Percentiles rank a stretch among this genome's conserved stretches.
These are phyloP conservation scores for Trametes sp. DNA, from an alignment of 1,284 basidiomycete genomes.

Conservation along the genomic window DNA sequence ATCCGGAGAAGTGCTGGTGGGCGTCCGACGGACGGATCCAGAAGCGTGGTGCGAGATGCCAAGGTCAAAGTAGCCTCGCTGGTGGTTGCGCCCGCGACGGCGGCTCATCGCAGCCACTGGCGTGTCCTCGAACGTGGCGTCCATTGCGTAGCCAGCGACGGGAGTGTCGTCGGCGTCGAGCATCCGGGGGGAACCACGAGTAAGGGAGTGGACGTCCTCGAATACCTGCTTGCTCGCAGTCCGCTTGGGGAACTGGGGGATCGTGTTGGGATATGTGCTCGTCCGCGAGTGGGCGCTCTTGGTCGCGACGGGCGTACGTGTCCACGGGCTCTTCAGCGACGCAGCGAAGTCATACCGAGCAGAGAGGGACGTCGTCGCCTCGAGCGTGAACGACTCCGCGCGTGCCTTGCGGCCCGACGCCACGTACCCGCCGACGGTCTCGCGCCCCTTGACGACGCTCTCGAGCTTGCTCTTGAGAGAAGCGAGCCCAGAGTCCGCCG, in stretches of 20 bases:
- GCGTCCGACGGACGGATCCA: constrained; percentile 29
- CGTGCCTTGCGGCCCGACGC: constrained; percentile 23
- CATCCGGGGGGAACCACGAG: constrained; percentile 41
- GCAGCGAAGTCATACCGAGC: constrained; percentile 64
- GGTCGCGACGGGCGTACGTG: constrained; percentile 30
- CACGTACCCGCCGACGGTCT: constrained; percentile 40
- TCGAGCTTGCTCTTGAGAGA: constrained; percentile 64
- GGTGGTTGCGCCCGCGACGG: constrained; percentile 35
- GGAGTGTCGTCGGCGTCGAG: constrained; percentile 32
- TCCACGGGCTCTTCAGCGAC: constrained; percentile 57
- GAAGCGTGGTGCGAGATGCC: constrained; percentile 25
- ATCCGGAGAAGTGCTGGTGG: constrained; percentile 33
- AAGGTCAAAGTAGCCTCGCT: constrained; percentile 42
- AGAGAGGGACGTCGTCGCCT: constrained; percentile 47
- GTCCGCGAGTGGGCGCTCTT: constrained; percentile 40
- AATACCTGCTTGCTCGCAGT: constrained; percentile 46
- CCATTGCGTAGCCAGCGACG: constrained; percentile 23
- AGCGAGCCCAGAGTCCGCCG: constrained; percentile 43
- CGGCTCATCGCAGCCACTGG: constrained; percentile 32
- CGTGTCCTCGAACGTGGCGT: constrained; percentile 35
- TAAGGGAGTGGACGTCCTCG: constrained; percentile 24
- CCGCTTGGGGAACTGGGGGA: constrained; percentile 39
- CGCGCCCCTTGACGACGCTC: constrained; percentile 55
- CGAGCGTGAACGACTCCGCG: constrained; percentile 40
- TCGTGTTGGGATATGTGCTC: constrained; percentile 47